These are phyloP conservation scores for Adansonia gregorii DNA, from an alignment of 441 rosid species.

Conservation along the genomic window DNA sequence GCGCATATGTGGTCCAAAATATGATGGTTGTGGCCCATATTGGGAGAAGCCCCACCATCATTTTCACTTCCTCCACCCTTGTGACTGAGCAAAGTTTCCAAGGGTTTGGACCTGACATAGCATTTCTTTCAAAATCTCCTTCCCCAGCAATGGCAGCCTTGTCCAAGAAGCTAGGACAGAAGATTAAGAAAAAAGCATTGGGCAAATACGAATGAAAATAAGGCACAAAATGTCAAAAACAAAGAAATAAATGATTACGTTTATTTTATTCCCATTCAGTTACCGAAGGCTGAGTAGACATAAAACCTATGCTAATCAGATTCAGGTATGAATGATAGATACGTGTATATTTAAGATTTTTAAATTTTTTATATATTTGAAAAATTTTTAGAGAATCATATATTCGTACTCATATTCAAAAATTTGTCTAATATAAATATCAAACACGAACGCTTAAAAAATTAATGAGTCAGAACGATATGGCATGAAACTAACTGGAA, in stretches of 20 bases:
- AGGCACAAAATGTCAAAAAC: neutral
- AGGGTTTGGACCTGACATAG: slow-evolving; percentile 33
- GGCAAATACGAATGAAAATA: neutral
- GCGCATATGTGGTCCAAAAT: slow-evolving; percentile 60
- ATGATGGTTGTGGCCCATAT: slow-evolving; percentile 62
- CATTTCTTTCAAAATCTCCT: slow-evolving; percentile 27
- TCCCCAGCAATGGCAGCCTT: slow-evolving; percentile 48
- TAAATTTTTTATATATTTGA: no score
- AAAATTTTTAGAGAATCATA: no score
- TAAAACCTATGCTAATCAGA: no score
- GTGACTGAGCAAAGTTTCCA: slow-evolving; percentile 52
- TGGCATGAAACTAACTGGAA: slow-evolving; percentile 36
- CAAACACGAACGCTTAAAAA: no score
- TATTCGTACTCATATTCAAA: no score
- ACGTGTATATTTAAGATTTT: no score
- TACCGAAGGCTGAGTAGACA: neutral
- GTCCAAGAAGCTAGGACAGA: slow-evolving; percentile 48
- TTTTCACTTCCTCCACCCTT: slow-evolving; percentile 59
- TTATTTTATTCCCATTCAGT: no score
- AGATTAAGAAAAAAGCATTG: neutral
- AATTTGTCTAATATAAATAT: no score
- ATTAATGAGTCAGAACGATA: neutral
- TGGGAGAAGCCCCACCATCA: slow-evolving; percentile 49
- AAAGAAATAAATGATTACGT: neutral
- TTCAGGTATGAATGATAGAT: no score